phyloP scores from a whole-genome alignment of 2,329 filamentous ascomycete genomes.

The Tolypocladium album region DNA sequence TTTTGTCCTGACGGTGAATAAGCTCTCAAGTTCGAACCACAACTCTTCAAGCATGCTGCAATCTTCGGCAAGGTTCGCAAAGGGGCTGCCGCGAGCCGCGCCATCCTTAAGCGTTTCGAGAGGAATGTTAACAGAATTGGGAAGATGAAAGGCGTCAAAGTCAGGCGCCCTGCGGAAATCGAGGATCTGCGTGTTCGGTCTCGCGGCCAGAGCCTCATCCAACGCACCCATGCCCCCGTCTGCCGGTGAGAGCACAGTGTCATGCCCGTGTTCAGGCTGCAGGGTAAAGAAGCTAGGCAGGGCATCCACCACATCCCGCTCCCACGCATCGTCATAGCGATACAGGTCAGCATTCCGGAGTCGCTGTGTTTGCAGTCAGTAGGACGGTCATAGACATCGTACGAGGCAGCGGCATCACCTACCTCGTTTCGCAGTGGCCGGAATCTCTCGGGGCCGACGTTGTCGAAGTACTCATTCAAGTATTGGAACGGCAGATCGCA shows the following conservation, averaged over 20 bases:
- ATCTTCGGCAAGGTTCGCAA: conserved; percentile 33
- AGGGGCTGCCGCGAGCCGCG: conserved; percentile 13
- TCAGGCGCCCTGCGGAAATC: conserved; percentile 31
- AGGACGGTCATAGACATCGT: neutral
- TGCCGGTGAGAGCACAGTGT: conserved; percentile 13
- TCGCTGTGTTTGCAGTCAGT: conserved; percentile 21
- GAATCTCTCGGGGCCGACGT: conserved; percentile 36
- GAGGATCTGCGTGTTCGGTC: conserved; percentile 25
- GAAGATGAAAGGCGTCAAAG: conserved; percentile 31
- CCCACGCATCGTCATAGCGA: conserved; percentile 46
- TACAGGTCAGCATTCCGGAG: conserved; percentile 39
- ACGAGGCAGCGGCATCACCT: neutral
- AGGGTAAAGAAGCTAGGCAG: conserved; percentile 24
- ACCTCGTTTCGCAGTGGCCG: conserved; percentile 33
- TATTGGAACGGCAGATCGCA: conserved; percentile 55
- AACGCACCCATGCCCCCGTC: conserved; percentile 9
- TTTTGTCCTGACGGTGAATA: conserved; percentile 25
- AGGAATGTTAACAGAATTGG: conserved; percentile 34
- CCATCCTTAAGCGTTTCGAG: conserved; percentile 24
- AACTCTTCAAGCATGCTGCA: conserved; percentile 31
- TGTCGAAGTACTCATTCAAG: conserved; percentile 46
- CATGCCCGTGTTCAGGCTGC: conserved; percentile 11
- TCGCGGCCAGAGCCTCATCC: conserved; percentile 12
- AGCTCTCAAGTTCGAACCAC: conserved; percentile 36
- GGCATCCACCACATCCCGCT: conserved; percentile 28